These are phyloP conservation scores for Torulaspora microellipsoides DNA, from an alignment of 805 yeast genomes.

Conservation along the genomic window DNA sequence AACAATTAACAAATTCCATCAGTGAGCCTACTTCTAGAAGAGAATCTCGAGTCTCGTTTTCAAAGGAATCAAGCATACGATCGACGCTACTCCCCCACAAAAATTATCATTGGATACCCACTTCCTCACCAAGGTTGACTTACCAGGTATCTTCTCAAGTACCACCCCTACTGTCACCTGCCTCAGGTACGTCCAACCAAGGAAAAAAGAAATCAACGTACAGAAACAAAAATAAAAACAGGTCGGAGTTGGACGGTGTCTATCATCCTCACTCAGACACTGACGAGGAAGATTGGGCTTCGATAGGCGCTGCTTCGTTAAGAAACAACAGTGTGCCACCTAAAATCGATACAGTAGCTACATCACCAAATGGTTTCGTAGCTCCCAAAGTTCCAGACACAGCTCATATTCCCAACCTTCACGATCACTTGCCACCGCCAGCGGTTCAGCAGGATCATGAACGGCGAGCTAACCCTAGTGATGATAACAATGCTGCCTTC, in stretches of 20 bases:
- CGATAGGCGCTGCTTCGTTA: slow-evolving; percentile 75
- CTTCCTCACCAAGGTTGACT: slow-evolving; percentile 9
- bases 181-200: slow-evolving; percentile 2
- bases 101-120: slow-evolving; percentile 15
- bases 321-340: slow-evolving; percentile 33
- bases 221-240: neutral
- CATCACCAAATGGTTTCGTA: slow-evolving; percentile 17
- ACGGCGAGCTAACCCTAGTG: slow-evolving; percentile 5
- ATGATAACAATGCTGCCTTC: slow-evolving; percentile 29
- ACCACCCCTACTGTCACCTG: slow-evolving; percentile 5
- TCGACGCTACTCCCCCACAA: slow-evolving; percentile 26
- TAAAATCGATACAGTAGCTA: slow-evolving; percentile 14
- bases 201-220: slow-evolving; percentile 12
- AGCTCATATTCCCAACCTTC: slow-evolving; percentile 7
- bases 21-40: slow-evolving; percentile 29
- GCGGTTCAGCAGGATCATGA: slow-evolving; percentile 2
- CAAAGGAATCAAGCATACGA: slow-evolving; percentile 32
- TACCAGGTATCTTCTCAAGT: slow-evolving; percentile 7
- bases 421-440: slow-evolving; percentile 11
- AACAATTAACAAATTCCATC: slow-evolving; percentile 13
- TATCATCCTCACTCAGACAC: slow-evolving; percentile 55
- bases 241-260: slow-evolving; percentile 20
- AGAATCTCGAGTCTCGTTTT: slow-evolving; percentile 36
- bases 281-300: slow-evolving; percentile 96
- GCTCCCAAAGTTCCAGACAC: slow-evolving; percentile 12